These are phyloP conservation scores for Curvularia eragrostidis DNA, from an alignment of 2,329 filamentous ascomycete species.

Conservation along the genomic window DNA sequence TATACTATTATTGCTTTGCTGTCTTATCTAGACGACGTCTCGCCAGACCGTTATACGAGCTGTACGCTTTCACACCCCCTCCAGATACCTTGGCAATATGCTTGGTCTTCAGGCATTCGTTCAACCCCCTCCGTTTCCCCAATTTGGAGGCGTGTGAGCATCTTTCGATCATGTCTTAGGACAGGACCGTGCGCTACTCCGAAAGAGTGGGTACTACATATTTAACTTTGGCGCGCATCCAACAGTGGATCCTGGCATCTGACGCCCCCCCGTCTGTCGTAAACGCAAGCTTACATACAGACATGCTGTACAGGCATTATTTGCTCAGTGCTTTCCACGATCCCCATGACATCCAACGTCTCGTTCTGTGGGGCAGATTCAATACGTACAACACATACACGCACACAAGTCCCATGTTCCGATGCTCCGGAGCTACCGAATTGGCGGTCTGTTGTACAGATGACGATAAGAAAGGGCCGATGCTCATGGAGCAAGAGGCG, in stretches of 20 bases:
- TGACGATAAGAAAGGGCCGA: constrained; percentile 5
- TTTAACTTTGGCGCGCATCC: neutral
- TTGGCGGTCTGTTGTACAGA: constrained; percentile 6
- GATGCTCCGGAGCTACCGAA: neutral
- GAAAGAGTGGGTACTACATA: neutral
- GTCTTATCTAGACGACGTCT: constrained; percentile 5
- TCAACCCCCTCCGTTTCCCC: neutral
- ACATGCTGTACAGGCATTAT: neutral
- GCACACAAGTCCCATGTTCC: constrained; percentile 3
- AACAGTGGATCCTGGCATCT: constrained; percentile 1
- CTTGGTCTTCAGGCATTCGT: neutral
- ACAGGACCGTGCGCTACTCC: constrained; percentile 2
- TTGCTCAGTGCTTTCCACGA: constrained; percentile 2
- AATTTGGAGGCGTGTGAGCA: neutral
- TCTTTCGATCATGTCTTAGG: neutral
- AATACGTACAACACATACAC: too few relatives aligned
- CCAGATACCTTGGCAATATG: constrained; percentile 1
- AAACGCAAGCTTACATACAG: constrained; percentile 1
- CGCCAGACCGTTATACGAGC: too few relatives aligned
- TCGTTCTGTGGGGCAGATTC: constrained; percentile 11
- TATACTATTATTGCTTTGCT: neutral
- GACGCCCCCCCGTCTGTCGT: constrained; percentile 3
- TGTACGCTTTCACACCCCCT: too few relatives aligned
- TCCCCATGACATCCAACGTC: constrained; percentile 5
- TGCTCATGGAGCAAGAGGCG: neutral